Base-by-base conservation (phyloP, 768 basidiomycete genomes). In the Trametes maxima region DNA sequence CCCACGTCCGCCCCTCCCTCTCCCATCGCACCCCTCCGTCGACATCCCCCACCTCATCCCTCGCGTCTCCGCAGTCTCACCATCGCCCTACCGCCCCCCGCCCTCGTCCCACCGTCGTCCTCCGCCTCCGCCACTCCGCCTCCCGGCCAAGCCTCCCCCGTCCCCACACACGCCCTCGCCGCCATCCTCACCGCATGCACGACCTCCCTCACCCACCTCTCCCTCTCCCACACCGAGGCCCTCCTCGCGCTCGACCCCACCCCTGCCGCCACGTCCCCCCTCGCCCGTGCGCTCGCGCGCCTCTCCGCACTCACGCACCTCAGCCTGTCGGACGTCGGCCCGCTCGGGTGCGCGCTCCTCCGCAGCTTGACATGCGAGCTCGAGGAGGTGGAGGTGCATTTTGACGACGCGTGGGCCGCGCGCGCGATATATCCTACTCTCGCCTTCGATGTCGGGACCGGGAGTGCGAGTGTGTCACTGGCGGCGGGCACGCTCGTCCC, bases 401-500 rank as follows among this genome's bases (percentile, higher is more conserved):
- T 62, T 16, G 61, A 57, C 55, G 54, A 62, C 37, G n/a, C 17
- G 22, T 62, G 55, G 61, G 61, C 53, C 8, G 42, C 35, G 24
- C n/a, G 50, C 14, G 54, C n/a, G n/a, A n/a, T n/a, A n/a, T n/a
- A n/a, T 19, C 33, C 49, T 11, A 21, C 14, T 14, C 44, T 22
- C 21, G 6, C 54, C 48, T 5, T 25, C 19, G 17, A 33, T 21
- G 8, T 44, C 2, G 33, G n/a, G 3, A 16, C 35, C 42, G 19
- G 21, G n/a, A 8, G 17, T 17, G 49, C 49, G 2, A 7, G 22
- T 28, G 13, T 6, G 17, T 17, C 43, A 2, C 5, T 17, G 43
- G 16, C 17, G n/a, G 33, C 16, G 17, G 24, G 42, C 54, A 47
- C 54, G 24, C 12, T 61, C 39, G 40, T 61, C n/a, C 54, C 54